phyloP scores from a whole-genome alignment of 805 yeast genomes.

The Candida vaughaniae region DNA sequence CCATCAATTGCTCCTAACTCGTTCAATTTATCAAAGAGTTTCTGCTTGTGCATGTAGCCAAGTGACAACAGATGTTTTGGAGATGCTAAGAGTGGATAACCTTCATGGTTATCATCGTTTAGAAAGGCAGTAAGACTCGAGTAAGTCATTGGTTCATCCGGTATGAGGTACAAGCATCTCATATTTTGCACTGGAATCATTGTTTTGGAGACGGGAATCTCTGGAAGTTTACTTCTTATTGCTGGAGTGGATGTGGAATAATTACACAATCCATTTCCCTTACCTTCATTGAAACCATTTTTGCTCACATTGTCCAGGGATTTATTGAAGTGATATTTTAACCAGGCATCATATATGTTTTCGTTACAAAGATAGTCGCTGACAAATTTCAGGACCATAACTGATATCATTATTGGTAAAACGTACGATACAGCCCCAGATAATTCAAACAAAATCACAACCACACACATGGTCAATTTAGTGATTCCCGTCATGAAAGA shows the following conservation, averaged over 20 bases:
- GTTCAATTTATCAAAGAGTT: slow-evolving; percentile 2
- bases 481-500: slow-evolving; percentile 80
- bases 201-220: slow-evolving; percentile 22
- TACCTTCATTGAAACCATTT: slow-evolving; percentile 26
- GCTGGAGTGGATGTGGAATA: slow-evolving; percentile 28
- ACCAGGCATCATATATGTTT: slow-evolving; percentile 62
- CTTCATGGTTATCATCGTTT: slow-evolving; percentile 38
- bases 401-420: slow-evolving; percentile 82
- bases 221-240: slow-evolving; percentile 32
- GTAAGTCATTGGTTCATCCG: slow-evolving; percentile 23
- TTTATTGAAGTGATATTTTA: slow-evolving; percentile 29
- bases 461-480: slow-evolving; percentile 75
- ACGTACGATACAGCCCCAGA: slow-evolving; percentile 86
- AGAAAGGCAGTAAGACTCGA: slow-evolving; percentile 19
- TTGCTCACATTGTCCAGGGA: not conserved
- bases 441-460: slow-evolving; percentile 76
- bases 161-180: slow-evolving; percentile 28
- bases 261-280: slow-evolving; percentile 38
- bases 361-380: slow-evolving; percentile 58
- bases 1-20: not conserved
- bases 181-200: slow-evolving; percentile 31
- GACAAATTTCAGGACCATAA: slow-evolving; percentile 70
- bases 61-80: slow-evolving; percentile 23
- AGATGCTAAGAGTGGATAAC: slow-evolving; percentile 37
- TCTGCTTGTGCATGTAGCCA: slow-evolving; percentile 35